phyloP scores from a whole-genome alignment of 176 grass and related monocot species.

The Melocanna baccifera region DNA sequence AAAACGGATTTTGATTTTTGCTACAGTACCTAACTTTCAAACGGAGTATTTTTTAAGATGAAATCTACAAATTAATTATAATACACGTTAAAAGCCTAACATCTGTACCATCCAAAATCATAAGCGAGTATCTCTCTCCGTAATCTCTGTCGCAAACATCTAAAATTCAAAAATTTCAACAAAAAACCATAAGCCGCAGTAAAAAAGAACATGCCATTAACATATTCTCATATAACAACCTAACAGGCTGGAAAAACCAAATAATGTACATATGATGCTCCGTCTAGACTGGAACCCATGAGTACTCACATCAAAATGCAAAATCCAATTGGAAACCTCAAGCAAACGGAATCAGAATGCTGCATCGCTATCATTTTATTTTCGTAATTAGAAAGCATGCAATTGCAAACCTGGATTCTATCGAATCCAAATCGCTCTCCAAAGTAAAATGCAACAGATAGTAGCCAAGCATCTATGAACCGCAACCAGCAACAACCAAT shows the following conservation, averaged over 20 bases:
- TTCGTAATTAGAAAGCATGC: background rate
- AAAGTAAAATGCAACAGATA: constrained; percentile 80
- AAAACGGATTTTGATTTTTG: too few species aligned
- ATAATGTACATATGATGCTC: background rate
- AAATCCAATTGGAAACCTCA: constrained; percentile 3
- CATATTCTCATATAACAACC: background rate
- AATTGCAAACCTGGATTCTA: constrained; percentile 61
- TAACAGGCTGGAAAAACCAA: background rate
- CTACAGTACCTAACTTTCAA: too few species aligned
- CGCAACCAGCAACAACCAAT: constrained; percentile 76
- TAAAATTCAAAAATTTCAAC: too few species aligned
- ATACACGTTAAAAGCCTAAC: too few species aligned
- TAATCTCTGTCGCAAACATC: too few species aligned
- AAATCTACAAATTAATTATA: too few species aligned
- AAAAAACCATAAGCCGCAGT: too few species aligned
- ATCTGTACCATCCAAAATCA: too few species aligned
- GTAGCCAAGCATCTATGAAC: constrained; percentile 87
- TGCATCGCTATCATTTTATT: background rate
- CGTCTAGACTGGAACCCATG: background rate
- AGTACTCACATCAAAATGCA: constrained; percentile 16
- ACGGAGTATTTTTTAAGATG: too few species aligned
- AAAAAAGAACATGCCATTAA: too few species aligned
- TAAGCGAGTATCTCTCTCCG: too few species aligned
- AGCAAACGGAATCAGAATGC: background rate
- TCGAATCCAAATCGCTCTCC: constrained; percentile 74